These are phyloP conservation scores for Hygrophorus russula DNA, from an alignment of 768 basidiomycete genomes.

Conservation along the genomic window DNA sequence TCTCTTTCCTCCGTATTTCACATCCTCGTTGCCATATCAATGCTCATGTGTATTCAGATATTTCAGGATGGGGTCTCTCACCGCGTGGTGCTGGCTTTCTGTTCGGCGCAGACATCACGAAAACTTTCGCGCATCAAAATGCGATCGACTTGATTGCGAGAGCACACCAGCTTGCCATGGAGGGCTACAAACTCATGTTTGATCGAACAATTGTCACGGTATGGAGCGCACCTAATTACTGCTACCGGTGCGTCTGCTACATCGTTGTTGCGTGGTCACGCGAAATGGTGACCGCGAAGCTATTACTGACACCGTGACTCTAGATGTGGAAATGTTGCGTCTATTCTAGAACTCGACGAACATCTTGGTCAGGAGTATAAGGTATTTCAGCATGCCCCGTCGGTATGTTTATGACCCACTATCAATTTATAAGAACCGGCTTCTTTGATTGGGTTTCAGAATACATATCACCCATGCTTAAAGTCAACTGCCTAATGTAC, in stretches of 20 bases:
- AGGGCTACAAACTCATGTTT: slow-evolving; percentile 96
- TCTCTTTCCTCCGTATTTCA: background rate
- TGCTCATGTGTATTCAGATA: slow-evolving; percentile 41
- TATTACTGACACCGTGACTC: background rate
- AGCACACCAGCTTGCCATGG: slow-evolving; percentile 97
- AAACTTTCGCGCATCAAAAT: slow-evolving; percentile 83
- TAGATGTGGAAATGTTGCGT: slow-evolving; percentile 94
- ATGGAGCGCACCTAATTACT: slow-evolving; percentile 98
- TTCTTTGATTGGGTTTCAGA: too few relatives aligned
- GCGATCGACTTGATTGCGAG: slow-evolving; percentile 91
- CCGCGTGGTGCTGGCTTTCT: slow-evolving; percentile 96
- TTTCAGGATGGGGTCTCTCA: slow-evolving; percentile 90
- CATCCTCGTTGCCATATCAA: slow-evolving; percentile 1
- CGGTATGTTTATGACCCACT: slow-evolving; percentile 37
- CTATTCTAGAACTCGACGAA: slow-evolving; percentile 90
- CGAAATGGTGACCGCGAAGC: background rate
- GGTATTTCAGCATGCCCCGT: slow-evolving; percentile 84
- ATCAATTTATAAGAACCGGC: slow-evolving; percentile 1
- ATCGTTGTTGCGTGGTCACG: slow-evolving; percentile 2
- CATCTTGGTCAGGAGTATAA: slow-evolving; percentile 91
- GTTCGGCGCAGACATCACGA: slow-evolving; percentile 88
- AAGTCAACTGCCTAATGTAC: background rate
- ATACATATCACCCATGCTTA: background rate
- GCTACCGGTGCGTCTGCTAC: slow-evolving; percentile 65
- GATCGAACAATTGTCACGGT: slow-evolving; percentile 92